These are phyloP conservation scores for Mycena vitilis DNA, from an alignment of 768 basidiomycete species.

Conservation along the genomic window DNA sequence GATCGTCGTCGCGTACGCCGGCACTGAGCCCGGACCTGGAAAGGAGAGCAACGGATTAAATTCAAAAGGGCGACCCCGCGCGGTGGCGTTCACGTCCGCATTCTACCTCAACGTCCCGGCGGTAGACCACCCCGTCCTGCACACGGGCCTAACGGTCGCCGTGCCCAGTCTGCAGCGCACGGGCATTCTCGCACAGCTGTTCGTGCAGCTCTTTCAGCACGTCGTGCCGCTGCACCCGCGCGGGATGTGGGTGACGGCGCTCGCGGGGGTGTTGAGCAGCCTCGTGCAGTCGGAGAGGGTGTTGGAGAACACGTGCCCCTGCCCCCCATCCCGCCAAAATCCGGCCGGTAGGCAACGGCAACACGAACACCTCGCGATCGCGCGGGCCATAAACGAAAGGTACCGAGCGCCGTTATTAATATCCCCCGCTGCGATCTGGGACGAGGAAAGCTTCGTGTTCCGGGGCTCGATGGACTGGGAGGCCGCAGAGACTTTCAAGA, in stretches of 20 bases:
- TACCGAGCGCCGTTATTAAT: conserved; percentile 17
- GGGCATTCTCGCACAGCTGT: conserved; percentile 20
- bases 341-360: not conserved
- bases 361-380: conserved; percentile 16
- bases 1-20: conserved; percentile 23
- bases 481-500: conserved; percentile 12
- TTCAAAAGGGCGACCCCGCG: not conserved
- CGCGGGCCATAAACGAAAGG: conserved; percentile 5
- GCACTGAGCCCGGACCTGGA: not conserved
- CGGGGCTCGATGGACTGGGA: conserved; percentile 28
- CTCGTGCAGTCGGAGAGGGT: conserved; percentile 15
- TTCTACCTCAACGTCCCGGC: conserved; percentile 20
- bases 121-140: conserved; percentile 11
- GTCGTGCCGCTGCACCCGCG: conserved; percentile 11
- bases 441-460: conserved; percentile 23
- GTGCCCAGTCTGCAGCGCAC: conserved; percentile 12
- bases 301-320: conserved; percentile 14
- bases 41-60: not conserved
- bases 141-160: conserved; percentile 28
- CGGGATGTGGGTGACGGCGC: conserved; percentile 28
- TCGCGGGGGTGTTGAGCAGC: conserved; percentile 27
- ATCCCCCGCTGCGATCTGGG: conserved; percentile 21
- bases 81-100: conserved; percentile 27
- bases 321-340: not conserved
- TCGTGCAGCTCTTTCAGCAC: conserved; percentile 19